Conservation (phyloP, 768 basidiomycete species). For the Myochromella boudieri region DNA sequence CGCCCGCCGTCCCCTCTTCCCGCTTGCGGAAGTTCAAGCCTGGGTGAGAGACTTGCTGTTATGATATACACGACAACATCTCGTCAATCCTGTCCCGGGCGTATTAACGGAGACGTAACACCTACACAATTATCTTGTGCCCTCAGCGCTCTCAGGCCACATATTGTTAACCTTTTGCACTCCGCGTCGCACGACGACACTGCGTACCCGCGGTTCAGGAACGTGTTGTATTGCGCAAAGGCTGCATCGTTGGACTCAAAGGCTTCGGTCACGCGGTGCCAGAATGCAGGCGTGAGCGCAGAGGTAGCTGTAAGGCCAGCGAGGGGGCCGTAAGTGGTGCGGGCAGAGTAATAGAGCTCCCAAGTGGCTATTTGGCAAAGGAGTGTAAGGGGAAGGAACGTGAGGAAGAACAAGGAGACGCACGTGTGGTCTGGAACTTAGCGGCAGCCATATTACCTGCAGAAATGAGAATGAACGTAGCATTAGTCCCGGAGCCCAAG, state of each 20-base stretch:
- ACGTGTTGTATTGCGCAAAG: slow-evolving; percentile 46
- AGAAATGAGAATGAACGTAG: background rate
- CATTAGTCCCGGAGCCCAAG: background rate
- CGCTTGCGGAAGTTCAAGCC: background rate
- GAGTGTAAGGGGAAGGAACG: slow-evolving; percentile 3
- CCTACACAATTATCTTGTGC: slow-evolving; percentile 44
- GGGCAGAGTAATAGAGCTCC: slow-evolving; percentile 57
- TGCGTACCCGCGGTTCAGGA: slow-evolving; percentile 37
- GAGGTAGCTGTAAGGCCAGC: slow-evolving; percentile 35
- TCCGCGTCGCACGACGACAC: slow-evolving; percentile 31
- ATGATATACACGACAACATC: background rate
- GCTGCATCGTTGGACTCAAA: slow-evolving; percentile 46
- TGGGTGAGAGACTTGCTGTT: slow-evolving; percentile 4
- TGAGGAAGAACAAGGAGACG: slow-evolving; percentile 14
- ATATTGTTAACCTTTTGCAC: slow-evolving; percentile 43
- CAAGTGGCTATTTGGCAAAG: slow-evolving; percentile 44
- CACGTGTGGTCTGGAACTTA: slow-evolving; percentile 46
- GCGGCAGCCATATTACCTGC: slow-evolving; percentile 42
- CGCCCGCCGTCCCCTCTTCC: background rate
- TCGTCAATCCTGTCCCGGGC: background rate
- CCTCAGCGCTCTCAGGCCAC: slow-evolving; percentile 41
- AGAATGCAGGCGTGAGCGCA: slow-evolving; percentile 52
- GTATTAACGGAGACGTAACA: background rate
- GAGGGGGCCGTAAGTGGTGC: slow-evolving; percentile 47
- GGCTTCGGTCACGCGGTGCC: slow-evolving; percentile 59